These are phyloP conservation scores for Inonotus hispidus DNA, from an alignment of 1,284 basidiomycete genomes.

Conservation along the genomic window DNA sequence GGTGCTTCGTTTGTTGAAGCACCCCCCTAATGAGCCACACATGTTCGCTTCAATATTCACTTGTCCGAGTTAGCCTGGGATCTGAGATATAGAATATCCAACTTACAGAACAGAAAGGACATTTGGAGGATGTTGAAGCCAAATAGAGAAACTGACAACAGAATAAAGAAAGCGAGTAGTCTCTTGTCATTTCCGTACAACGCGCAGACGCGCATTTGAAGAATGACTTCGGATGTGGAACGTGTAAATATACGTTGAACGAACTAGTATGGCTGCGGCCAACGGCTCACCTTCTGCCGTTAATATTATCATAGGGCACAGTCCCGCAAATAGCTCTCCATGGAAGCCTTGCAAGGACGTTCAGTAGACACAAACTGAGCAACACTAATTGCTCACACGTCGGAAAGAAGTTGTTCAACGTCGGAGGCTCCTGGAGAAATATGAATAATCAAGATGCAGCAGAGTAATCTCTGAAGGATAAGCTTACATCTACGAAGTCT, in stretches of 20 bases:
- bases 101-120: not conserved
- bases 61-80: not conserved
- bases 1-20: not conserved
- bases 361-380: not conserved
- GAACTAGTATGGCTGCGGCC: not conserved
- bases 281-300: not conserved
- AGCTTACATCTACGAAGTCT: too few relatives aligned
- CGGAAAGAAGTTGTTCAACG: not conserved
- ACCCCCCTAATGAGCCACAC: not conserved
- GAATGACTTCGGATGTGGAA: not conserved
- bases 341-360: not conserved
- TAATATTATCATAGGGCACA: not conserved
- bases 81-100: not conserved
- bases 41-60: not conserved
- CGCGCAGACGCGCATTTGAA: constrained; percentile 9
- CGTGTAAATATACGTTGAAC: not conserved
- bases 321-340: not conserved
- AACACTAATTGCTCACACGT: not conserved
- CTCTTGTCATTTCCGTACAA: constrained; percentile 5
- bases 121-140: not conserved
- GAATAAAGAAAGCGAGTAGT: not conserved
- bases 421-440: not conserved
- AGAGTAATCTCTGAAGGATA: not conserved
- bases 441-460: not conserved
- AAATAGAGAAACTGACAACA: not conserved